These are phyloP conservation scores for Phytophthora sp. DNA, from an alignment of 352 stramenopile genomes.

Conservation along the genomic window DNA sequence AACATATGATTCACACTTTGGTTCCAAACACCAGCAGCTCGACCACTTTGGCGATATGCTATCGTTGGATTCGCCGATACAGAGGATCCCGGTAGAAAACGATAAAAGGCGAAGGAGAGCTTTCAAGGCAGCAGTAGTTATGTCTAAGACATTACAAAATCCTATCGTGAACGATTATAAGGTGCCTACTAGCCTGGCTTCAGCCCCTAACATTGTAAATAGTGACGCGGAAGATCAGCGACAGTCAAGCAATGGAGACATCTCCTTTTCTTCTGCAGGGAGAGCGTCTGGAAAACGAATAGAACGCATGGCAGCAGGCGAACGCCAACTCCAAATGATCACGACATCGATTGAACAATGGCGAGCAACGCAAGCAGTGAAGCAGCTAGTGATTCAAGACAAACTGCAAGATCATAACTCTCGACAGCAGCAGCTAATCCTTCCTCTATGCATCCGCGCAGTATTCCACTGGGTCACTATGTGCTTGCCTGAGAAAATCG, in stretches of 20 bases:
- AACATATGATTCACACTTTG: not conserved
- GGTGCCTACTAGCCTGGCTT: not conserved
- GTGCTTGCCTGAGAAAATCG: conserved; percentile 37
- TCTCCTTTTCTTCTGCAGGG: not conserved
- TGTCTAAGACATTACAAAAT: not conserved
- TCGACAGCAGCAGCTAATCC: conserved; percentile 24
- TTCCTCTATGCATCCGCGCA: conserved; percentile 39
- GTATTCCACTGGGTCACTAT: conserved; percentile 58
- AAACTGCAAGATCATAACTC: conserved; percentile 30
- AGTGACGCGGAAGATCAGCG: not conserved
- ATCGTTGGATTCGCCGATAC: conserved; percentile 22
- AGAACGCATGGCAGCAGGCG: not conserved
- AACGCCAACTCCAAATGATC: conserved; percentile 34
- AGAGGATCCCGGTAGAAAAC: not conserved
- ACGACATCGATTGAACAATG: conserved; percentile 52
- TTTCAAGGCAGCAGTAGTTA: not conserved
- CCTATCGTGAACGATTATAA: not conserved
- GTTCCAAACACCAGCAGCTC: conserved; percentile 2
- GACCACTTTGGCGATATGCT: conserved; percentile 64
- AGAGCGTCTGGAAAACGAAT: not conserved
- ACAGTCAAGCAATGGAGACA: not conserved
- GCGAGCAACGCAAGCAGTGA: conserved; percentile 42
- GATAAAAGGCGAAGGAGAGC: not conserved
- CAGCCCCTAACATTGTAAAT: not conserved
- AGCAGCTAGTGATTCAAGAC: conserved; percentile 32